Evolutionary conservation across 148 eudicot species (phyloP).

Genomic region (Dianthus caryophyllus): DNA sequence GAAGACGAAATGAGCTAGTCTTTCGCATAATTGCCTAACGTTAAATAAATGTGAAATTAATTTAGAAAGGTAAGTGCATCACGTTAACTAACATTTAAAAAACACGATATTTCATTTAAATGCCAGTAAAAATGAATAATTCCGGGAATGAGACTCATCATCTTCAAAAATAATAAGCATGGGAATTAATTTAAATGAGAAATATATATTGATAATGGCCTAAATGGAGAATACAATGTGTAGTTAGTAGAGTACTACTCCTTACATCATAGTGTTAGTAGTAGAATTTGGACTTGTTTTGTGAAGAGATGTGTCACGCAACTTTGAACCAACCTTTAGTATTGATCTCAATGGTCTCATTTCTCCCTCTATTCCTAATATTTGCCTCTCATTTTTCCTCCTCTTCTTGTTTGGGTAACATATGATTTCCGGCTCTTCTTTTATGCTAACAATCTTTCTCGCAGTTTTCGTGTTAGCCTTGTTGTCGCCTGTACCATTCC

Average conservation of each 20-base stretch:
- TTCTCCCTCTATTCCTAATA: slow-evolving; percentile 12
- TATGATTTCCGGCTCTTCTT: slow-evolving; percentile 42
- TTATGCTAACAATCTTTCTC: slow-evolving; percentile 50
- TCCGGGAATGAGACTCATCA: too few relatives aligned
- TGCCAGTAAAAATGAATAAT: too few relatives aligned
- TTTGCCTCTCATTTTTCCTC: slow-evolving; percentile 27
- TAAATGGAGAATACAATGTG: too few relatives aligned
- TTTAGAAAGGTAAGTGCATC: too few relatives aligned
- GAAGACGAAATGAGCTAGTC: too few relatives aligned
- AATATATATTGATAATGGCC: too few relatives aligned
- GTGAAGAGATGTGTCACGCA: slow-evolving; percentile 4
- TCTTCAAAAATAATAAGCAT: background rate
- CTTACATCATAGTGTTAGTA: slow-evolving; percentile 7
- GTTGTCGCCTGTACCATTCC: slow-evolving; percentile 2
- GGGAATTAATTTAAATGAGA: background rate
- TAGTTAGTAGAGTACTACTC: background rate
- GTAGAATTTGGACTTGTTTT: background rate
- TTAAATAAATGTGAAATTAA: too few relatives aligned
- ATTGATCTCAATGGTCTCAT: slow-evolving; percentile 47
- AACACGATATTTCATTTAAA: too few relatives aligned
- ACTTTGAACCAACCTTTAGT: slow-evolving; percentile 42
- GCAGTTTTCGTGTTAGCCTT: slow-evolving; percentile 15
- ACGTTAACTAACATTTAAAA: too few relatives aligned
- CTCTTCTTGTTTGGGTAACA: slow-evolving; percentile 21
- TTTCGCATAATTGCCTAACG: too few relatives aligned